Base-by-base conservation (phyloP, 768 basidiomycete genomes). In the Phanerodontia chrysosporium region DNA sequence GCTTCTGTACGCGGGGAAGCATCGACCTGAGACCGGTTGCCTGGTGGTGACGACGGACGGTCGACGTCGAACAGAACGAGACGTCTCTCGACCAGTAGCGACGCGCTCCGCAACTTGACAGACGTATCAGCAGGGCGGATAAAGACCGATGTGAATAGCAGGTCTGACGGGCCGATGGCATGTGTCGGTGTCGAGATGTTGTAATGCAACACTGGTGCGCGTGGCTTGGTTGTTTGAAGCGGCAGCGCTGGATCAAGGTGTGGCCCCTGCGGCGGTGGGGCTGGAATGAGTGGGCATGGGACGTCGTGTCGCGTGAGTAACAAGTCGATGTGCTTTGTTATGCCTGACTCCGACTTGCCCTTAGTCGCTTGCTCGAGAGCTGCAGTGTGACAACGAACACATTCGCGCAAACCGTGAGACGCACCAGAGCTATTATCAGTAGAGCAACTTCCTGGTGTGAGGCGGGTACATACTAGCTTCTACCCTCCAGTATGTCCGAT, bases 401-500 rank as follows among this genome's bases (percentile, higher is more conserved):
- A 53, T 45, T 25, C 28, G 36, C 52, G 46, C n/a, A 22, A 16
- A 27, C n/a, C n/a, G n/a, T n/a, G n/a, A n/a, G n/a, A n/a, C n/a
- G n/a, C n/a, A n/a, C n/a, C n/a, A n/a, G n/a, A n/a, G n/a, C n/a
- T n/a, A n/a, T n/a, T n/a, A n/a, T n/a, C n/a, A n/a, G n/a, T n/a
- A n/a, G n/a, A n/a, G n/a, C n/a, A n/a, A n/a, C n/a, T n/a, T n/a
- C n/a, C n/a, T n/a, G n/a, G n/a, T n/a, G 65, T 51, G 24, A 28
- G 14, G 22, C 44, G 21, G 22, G 35, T 4, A 32, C 85, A 63
- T 62, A 85, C 90, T 80, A 62, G 91, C 91, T 75, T 94, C 92
- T 57, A 94, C 77, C 54, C 90, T 80, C 92, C 92, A 94, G 67
- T 82, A 82, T 67, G 89, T 84, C 45, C 86, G 80, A 70, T 91